Evolutionary conservation across 176 grass and related monocot species (phyloP), one percentile per base, ranked within the genome.

Genomic region (Musa beccarii): DNA sequence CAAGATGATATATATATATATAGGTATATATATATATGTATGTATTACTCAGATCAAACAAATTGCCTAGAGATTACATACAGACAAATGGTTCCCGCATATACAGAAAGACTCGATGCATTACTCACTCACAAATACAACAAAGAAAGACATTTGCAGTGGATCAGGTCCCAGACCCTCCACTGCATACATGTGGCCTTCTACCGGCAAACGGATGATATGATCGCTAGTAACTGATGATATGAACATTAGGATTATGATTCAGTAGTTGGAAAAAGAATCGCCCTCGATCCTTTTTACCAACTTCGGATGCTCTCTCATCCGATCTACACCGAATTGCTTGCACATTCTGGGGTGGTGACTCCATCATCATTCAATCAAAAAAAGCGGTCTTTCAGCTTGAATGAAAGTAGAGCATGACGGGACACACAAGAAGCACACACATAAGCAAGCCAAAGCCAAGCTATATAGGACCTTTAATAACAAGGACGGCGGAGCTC

Each of bases 361-460:
- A 70, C 43, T 70, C 43, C 68, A 20, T 11, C 68, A 4, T 51
- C 68, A 10, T 70, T 52, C 43, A 9, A 51, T 21, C 14, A 51
- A 70, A 70, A 15, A 70, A 51, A 51, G 49, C 49, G 21, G 68
- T 70, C 43, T 26, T 70, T 51, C 13, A 70, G 68, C 68, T 70
- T 51, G 68, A 51, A 70, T 70, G 17, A 49, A n/a, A 51, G 68
- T 19, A 70, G 68, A 14, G 25, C 43, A 16, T 70, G 49, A 51
- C 25, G 68, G 68, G 43, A 43, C 34, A 70, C 34, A 70, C 68
- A 51, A 50, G 49, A 25, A 70, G 25, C 29, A 21, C 25, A 70
- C 25, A 26, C 22, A 70, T 70, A 70, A 70, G 29, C 68, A 70
- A 70, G 68, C 68, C 68, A 70, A 70, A 70, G 68, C 29, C 68